Percentiles rank a stretch among this genome's conserved stretches.
phyloP scores from a whole-genome alignment of 495 filamentous ascomycete genomes.

The Immersiella caudata region DNA sequence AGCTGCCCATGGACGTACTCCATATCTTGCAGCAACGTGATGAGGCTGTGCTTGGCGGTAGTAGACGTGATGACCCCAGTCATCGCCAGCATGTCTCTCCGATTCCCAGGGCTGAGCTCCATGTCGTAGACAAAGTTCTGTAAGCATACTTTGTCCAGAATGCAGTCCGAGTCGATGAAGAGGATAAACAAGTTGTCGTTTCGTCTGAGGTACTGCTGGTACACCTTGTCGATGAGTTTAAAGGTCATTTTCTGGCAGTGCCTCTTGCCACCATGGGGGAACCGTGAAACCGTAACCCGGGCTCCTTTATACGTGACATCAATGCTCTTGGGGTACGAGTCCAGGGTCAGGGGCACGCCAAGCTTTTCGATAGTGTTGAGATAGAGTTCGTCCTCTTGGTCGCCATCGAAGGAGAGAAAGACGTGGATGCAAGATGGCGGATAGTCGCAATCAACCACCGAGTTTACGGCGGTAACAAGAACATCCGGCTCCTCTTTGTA shows the following conservation, averaged over 20 bases:
- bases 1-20: constrained; percentile 98
- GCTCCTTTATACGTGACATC: constrained; percentile 82
- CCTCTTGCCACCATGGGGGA: constrained; percentile 91
- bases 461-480: constrained; percentile 87
- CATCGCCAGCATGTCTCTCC: constrained; percentile 95
- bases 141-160: constrained; percentile 87
- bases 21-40: constrained; percentile 95
- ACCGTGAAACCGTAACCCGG: constrained; percentile 89
- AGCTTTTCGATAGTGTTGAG: constrained; percentile 86
- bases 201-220: constrained; percentile 81
- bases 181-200: constrained; percentile 95
- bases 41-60: constrained; percentile 82
- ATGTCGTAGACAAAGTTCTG: constrained; percentile 99
- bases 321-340: constrained; percentile 85
- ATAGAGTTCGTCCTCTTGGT: constrained; percentile 84
- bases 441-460: constrained; percentile 93
- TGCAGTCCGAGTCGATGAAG: constrained; percentile 98
- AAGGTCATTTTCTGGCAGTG: constrained; percentile 94
- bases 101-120: constrained; percentile 94
- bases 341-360: constrained; percentile 76
- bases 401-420: constrained; percentile 95
- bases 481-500: constrained; percentile 90
- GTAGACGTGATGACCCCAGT: constrained; percentile 97
- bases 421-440: constrained; percentile 92
- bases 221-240: constrained; percentile 92